A percentile compares a stretch with the other conserved stretches of the same genome.
Evolutionary conservation across 495 filamentous ascomycete genomes (phyloP).

Genomic region (Aspergillus indologenus): DNA sequence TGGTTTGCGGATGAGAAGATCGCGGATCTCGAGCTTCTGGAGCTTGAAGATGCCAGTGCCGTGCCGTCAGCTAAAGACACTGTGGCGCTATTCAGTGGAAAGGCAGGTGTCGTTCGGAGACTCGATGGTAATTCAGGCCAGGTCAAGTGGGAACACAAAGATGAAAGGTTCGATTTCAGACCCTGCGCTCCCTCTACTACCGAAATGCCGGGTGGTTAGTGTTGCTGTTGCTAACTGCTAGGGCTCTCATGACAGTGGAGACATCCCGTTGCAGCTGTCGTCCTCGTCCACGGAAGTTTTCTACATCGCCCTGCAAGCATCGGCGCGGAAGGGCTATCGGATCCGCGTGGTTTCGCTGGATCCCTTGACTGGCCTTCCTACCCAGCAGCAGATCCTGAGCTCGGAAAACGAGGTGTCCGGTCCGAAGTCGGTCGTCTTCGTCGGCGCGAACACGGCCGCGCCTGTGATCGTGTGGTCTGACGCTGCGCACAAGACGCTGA

Average conservation of each 20-base stretch:
- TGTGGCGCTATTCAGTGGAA: slow-evolving; percentile 60
- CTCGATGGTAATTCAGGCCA: slow-evolving; percentile 71
- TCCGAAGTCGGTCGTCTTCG: slow-evolving; percentile 68
- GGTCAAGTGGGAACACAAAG: slow-evolving; percentile 72
- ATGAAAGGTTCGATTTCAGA: slow-evolving; percentile 47
- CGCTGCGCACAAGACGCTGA: slow-evolving; percentile 60
- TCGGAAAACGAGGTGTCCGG: slow-evolving; percentile 69
- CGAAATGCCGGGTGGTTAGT: neutral
- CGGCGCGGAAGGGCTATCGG: slow-evolving; percentile 61
- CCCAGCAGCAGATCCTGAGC: slow-evolving; percentile 61
- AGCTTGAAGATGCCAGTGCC: slow-evolving; percentile 57
- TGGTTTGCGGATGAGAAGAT: slow-evolving; percentile 54
- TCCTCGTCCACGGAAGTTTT: slow-evolving; percentile 71
- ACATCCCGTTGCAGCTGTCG: slow-evolving; percentile 74
- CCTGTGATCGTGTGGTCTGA: slow-evolving; percentile 84
- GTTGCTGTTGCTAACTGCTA: slow-evolving; percentile 23
- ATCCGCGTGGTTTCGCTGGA: slow-evolving; percentile 72
- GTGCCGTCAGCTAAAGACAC: slow-evolving; percentile 59
- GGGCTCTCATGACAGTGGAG: slow-evolving; percentile 43
- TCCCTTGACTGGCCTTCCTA: slow-evolving; percentile 62
- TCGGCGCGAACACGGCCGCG: slow-evolving; percentile 77
- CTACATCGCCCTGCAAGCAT: slow-evolving; percentile 71
- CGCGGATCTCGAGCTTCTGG: slow-evolving; percentile 76
- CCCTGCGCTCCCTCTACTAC: neutral
- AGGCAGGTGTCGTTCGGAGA: slow-evolving; percentile 59